Evolutionary conservation across 192 early-diverging fungal species (phyloP), one percentile per base, ranked within the genome.

Genomic region (Backusella morwellensis): DNA sequence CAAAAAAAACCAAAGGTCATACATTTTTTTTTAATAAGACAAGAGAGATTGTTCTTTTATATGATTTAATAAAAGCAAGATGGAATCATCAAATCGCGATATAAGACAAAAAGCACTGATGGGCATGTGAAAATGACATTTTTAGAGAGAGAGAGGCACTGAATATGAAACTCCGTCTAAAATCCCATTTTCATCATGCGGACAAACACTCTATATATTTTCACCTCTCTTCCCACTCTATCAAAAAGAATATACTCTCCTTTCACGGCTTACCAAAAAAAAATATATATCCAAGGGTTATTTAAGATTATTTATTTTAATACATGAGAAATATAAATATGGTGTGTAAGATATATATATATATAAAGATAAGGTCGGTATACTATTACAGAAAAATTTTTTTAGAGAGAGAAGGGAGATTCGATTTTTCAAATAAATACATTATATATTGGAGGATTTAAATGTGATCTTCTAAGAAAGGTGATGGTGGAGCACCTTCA

Each of bases 381-480:
- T 50, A 50, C 19, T 50, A 50, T 50, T 50, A 50, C 47, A 50
- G 6, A 29, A 59, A 29, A 4, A 2, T 32, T 32, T 29, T 32
- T 32, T 32, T 32, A 32, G 23, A 29, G 23, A 29, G 21, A 26
- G 23, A 9, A 63, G 23, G 56, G 52, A 54, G 52, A 15, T 32
- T 14, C 21, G 21, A 23, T n/a, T 21, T 56, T 56, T 56, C 26
- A 26, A 56, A 56, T 56, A 56, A 56, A 56, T 56, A 56, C 54
- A 56, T 56, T 56, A 56, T 15, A 52, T 7, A 44, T 15, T 17
- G 32, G 32, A 44, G 42, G 0, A 14, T 35, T 70, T 70, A 70
- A 23, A 70, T 36, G n/a, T 70, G 35, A 14, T 70, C 68, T 70
- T 70, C 68, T 23, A 70, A 23, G 36, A 70, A 70, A 35, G 68